Evolutionary conservation across 257 asterid species (phyloP).

Genomic region (Handroanthus guayacan): DNA sequence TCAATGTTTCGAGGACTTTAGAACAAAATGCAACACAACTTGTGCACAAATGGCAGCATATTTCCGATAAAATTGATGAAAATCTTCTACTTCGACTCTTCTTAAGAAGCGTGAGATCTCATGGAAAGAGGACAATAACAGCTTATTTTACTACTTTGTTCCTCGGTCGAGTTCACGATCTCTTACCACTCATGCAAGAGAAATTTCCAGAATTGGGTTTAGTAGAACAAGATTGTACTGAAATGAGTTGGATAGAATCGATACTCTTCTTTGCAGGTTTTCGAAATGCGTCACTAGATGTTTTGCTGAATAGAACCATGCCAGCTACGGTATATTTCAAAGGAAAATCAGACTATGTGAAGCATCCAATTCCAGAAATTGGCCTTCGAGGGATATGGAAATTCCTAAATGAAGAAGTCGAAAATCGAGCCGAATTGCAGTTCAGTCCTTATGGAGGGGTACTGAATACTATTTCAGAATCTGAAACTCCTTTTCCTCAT

Average conservation of each 20-base stretch:
- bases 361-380: neutral
- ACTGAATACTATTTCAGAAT: neutral
- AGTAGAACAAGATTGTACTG: neutral
- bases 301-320: neutral
- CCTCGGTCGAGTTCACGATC: neutral
- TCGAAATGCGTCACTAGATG: neutral
- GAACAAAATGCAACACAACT: slow-evolving; percentile 21
- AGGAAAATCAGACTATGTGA: neutral
- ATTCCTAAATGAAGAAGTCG: neutral
- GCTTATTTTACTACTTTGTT: neutral
- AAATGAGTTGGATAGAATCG: neutral
- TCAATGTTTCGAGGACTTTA: neutral
- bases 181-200: neutral
- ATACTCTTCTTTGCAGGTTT: neutral
- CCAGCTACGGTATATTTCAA: neutral
- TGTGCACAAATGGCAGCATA: slow-evolving; percentile 14
- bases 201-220: neutral
- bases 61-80: neutral
- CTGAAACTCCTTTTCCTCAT: neutral
- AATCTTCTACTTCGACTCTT: neutral
- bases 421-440: neutral
- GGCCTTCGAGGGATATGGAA: neutral
- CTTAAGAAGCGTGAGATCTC: neutral
- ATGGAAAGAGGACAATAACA: neutral
- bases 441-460: neutral